These are phyloP conservation scores for Saussurea involucrata DNA, from an alignment of 129 eudicot genomes.

Conservation along the genomic window DNA sequence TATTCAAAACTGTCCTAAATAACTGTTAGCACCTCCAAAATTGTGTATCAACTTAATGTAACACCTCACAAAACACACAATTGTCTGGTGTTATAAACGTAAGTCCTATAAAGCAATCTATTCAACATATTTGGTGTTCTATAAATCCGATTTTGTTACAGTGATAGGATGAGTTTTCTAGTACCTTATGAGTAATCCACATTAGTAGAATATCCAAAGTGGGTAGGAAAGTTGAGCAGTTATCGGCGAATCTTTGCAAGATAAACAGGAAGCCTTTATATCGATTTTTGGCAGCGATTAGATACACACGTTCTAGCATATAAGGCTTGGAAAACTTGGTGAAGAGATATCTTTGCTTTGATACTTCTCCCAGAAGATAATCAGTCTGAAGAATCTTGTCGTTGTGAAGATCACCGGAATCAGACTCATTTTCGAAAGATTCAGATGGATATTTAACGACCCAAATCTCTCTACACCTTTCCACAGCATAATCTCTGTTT, in stretches of 20 bases:
- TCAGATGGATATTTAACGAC: conserved; percentile 57
- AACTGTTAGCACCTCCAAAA: not conserved
- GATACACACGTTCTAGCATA: conserved; percentile 69
- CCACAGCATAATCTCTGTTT: conserved; percentile 75
- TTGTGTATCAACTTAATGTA: not conserved
- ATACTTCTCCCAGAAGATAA: conserved; percentile 45
- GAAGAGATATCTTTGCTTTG: conserved; percentile 49
- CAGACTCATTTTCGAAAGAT: conserved; percentile 71
- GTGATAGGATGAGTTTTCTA: not conserved
- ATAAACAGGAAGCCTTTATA: conserved; percentile 64
- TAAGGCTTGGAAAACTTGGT: conserved; percentile 59
- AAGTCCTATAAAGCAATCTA: not conserved
- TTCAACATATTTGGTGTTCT: not conserved
- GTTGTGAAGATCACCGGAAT: conserved; percentile 8
- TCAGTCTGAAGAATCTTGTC: conserved; percentile 16
- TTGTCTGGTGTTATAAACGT: not conserved
- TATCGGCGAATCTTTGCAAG: conserved; percentile 50
- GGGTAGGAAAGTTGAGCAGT: conserved; percentile 52
- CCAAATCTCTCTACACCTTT: conserved; percentile 84
- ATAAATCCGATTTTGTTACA: not conserved
- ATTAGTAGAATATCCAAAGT: conserved; percentile 77
- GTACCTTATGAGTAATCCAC: conserved; percentile 95
- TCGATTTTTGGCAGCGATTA: conserved; percentile 72
- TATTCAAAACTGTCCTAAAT: no score
- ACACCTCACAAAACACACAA: not conserved